Evolutionary conservation across 805 yeast species (phyloP).

Genomic region (Lachancea quebecensis): DNA sequence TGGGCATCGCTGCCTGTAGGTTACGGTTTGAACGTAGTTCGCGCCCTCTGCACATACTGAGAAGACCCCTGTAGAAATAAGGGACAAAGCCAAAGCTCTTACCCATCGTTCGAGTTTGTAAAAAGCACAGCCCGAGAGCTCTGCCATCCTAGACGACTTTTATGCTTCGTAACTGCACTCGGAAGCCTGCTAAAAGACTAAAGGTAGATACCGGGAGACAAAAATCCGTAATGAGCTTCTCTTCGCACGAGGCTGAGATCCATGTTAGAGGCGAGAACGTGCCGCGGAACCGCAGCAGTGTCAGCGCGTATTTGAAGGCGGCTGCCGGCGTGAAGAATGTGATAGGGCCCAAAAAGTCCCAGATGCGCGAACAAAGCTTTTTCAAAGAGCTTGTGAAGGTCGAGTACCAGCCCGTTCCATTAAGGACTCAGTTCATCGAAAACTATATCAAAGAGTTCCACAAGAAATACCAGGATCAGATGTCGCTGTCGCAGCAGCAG

Average conservation of each 20-base stretch:
- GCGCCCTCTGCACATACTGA: not conserved
- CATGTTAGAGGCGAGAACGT: constrained; percentile 2
- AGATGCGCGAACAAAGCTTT: constrained; percentile 1
- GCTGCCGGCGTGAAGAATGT: constrained; percentile 4
- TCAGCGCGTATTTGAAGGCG: constrained; percentile 5
- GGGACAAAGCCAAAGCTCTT: too few species aligned
- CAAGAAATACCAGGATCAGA: constrained; percentile 5
- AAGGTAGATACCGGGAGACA: not conserved
- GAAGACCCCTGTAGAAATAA: too few species aligned
- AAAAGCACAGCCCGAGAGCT: too few species aligned
- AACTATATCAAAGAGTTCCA: constrained; percentile 5
- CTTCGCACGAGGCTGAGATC: not conserved
- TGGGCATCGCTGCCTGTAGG: not conserved
- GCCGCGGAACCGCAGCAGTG: not conserved
- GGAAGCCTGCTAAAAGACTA: not conserved
- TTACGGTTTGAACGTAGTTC: constrained; percentile 1
- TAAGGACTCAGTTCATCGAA: constrained; percentile 1
- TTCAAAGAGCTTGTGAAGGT: constrained; percentile 2
- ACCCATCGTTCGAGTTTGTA: too few species aligned
- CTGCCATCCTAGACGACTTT: too few species aligned
- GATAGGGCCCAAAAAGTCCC: not conserved
- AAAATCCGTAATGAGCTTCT: not conserved
- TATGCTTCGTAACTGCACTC: constrained; percentile 3
- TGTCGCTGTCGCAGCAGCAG: constrained; percentile 3
- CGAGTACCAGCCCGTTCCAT: constrained; percentile 1